Percentiles rank a stretch among this genome's conserved stretches.
These are phyloP conservation scores for Suillus subluteus DNA, from an alignment of 768 basidiomycete genomes.

Conservation along the genomic window DNA sequence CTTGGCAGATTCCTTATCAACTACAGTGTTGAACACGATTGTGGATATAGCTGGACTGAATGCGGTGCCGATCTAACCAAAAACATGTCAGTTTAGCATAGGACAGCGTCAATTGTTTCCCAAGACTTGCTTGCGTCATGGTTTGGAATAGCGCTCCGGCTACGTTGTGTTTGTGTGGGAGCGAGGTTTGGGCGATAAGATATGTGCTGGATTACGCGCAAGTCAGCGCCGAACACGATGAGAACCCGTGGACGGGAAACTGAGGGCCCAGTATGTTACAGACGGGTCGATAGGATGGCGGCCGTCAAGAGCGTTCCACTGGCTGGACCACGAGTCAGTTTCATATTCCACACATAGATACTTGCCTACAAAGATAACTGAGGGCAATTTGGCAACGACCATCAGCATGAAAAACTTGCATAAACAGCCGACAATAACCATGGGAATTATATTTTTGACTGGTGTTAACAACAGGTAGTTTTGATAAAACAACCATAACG, in stretches of 20 bases:
- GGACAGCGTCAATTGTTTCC: background rate
- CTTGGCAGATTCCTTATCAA: conserved; percentile 33
- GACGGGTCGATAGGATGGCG: conserved; percentile 61
- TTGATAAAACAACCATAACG: conserved; percentile 68
- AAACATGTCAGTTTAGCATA: background rate
- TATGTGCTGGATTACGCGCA: conserved; percentile 75
- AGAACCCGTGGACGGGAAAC: conserved; percentile 67
- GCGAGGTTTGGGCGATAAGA: conserved; percentile 61
- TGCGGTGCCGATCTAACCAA: conserved; percentile 62
- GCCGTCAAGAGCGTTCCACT: conserved; percentile 64
- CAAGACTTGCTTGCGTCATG: conserved; percentile 58
- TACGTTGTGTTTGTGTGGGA: conserved; percentile 73
- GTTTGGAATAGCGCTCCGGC: conserved; percentile 80
- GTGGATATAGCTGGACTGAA: conserved; percentile 56
- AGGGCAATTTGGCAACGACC: conserved; percentile 55
- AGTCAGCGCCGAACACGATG: conserved; percentile 72
- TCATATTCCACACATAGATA: conserved; percentile 5
- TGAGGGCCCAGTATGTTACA: conserved; percentile 72
- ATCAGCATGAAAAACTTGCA: conserved; percentile 75
- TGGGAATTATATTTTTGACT: conserved; percentile 72
- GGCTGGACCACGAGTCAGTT: conserved; percentile 30
- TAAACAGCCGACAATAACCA: conserved; percentile 66
- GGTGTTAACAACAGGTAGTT: conserved; percentile 57
- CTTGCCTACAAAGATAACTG: conserved; percentile 42
- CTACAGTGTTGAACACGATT: conserved; percentile 56